phyloP scores from a whole-genome alignment of 2,329 filamentous ascomycete genomes.

The Botrytis aclada region DNA sequence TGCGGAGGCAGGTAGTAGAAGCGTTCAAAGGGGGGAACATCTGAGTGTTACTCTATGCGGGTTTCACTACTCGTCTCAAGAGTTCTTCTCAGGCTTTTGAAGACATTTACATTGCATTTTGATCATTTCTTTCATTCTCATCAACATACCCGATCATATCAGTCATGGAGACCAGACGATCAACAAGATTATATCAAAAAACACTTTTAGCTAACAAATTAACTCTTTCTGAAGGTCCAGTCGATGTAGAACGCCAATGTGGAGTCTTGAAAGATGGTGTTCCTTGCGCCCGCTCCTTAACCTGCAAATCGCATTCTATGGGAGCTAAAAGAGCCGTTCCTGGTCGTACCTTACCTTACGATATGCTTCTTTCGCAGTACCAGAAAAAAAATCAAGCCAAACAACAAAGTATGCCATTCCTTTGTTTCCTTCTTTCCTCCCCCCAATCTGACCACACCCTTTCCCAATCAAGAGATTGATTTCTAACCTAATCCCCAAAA shows the following conservation, averaged over 20 bases:
- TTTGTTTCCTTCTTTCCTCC: conserved; percentile 19
- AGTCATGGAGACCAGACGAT: not conserved
- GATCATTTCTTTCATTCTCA: not conserved
- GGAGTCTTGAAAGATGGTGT: conserved; percentile 85
- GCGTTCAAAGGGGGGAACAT: not conserved
- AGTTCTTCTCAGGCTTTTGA: not conserved
- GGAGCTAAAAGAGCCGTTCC: conserved; percentile 86
- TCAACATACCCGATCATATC: not conserved
- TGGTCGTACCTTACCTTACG: conserved; percentile 82
- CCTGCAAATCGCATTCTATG: conserved; percentile 95
- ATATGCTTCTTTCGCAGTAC: conserved; percentile 83
- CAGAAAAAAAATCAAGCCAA: conserved; percentile 99
- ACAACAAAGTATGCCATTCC: conserved; percentile 73
- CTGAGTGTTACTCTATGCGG: not conserved
- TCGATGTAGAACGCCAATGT: conserved; percentile 92
- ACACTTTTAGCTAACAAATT: conserved; percentile 18
- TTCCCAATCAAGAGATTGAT: not conserved
- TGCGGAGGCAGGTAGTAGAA: not conserved
- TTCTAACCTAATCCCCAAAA: conserved; percentile 12
- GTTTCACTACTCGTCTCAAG: not conserved
- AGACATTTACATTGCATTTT: not conserved
- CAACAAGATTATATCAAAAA: not conserved
- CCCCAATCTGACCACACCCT: conserved; percentile 14
- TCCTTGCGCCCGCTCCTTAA: conserved; percentile 82
- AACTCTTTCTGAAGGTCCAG: conserved; percentile 55